phyloP scores from a whole-genome alignment of 73 alveolate species.

The Breviolum minutum region DNA sequence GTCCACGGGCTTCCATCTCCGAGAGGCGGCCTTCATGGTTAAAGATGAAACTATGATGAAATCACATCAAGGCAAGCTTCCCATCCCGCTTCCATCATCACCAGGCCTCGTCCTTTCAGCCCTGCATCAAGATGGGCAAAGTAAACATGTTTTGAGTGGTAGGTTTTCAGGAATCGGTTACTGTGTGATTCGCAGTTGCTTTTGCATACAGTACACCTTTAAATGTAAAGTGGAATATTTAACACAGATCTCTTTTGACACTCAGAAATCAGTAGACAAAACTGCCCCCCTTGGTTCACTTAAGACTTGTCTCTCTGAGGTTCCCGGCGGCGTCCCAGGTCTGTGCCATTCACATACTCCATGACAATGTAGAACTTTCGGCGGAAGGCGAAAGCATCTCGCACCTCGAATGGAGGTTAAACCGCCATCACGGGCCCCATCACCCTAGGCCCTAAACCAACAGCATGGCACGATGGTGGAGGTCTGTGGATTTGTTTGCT shows the following conservation, averaged over 20 bases:
- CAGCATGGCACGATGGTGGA: not conserved
- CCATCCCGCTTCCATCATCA: too few species aligned
- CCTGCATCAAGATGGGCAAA: too few species aligned
- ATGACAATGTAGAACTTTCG: constrained; percentile 83
- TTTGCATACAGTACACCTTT: too few species aligned
- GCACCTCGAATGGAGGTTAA: not conserved
- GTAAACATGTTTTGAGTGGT: too few species aligned
- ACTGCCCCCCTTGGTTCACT: not conserved
- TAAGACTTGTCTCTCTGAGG: not conserved
- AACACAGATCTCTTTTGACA: too few species aligned
- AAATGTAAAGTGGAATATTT: too few species aligned
- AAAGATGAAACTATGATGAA: too few species aligned
- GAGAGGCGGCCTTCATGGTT: constrained; percentile 37
- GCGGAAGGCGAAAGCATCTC: constrained; percentile 80
- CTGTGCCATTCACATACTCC: constrained; percentile 85
- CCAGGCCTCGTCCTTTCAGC: too few species aligned
- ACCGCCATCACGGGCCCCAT: not conserved
- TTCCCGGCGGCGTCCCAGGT: constrained; percentile 34
- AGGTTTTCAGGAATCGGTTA: too few species aligned
- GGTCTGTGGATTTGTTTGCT: not conserved
- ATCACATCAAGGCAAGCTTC: not conserved
- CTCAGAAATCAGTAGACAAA: too few species aligned
- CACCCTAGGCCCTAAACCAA: not conserved
- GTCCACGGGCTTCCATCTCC: constrained; percentile 79
- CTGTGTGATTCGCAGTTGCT: too few species aligned